Percentiles rank a stretch among this genome's conserved stretches.
Evolutionary conservation across 179 eudicot species (phyloP).

Genomic region (Sideroxylon spinosum): DNA sequence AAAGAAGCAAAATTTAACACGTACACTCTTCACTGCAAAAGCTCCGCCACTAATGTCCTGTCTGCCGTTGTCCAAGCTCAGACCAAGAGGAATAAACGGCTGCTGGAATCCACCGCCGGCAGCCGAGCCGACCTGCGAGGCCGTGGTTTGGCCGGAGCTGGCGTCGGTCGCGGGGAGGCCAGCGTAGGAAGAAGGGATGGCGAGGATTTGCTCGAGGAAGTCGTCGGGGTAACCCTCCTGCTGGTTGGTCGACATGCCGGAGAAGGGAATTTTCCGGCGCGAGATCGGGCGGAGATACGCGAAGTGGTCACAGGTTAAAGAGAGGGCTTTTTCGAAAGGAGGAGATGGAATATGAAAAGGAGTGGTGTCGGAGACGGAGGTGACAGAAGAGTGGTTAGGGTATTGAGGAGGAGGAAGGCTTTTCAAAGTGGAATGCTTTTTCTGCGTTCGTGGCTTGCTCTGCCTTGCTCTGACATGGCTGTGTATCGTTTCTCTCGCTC

Average conservation of each 20-base stretch:
- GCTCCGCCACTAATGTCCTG: conserved; percentile 26
- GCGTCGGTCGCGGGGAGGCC: conserved; percentile 17
- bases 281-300: neutral
- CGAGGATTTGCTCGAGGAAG: conserved; percentile 52
- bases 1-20: conserved; percentile 13
- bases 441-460: too few species aligned
- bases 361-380: conserved; percentile 18
- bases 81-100: conserved; percentile 33
- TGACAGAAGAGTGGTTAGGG: conserved; percentile 4
- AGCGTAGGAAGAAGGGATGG: conserved; percentile 37
- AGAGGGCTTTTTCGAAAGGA: neutral
- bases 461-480: conserved; percentile 7
- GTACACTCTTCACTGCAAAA: conserved; percentile 20
- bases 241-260: conserved; percentile 37
- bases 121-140: conserved; percentile 19
- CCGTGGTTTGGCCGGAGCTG: conserved; percentile 14
- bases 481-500: too few species aligned
- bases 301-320: neutral
- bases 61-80: conserved; percentile 39
- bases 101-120: conserved; percentile 22
- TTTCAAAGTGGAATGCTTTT: neutral
- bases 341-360: neutral
- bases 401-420: neutral
- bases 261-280: neutral
- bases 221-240: conserved; percentile 44